Evolutionary conservation across 257 asterid genomes (phyloP).

Genomic region (Ehretia macrophylla): DNA sequence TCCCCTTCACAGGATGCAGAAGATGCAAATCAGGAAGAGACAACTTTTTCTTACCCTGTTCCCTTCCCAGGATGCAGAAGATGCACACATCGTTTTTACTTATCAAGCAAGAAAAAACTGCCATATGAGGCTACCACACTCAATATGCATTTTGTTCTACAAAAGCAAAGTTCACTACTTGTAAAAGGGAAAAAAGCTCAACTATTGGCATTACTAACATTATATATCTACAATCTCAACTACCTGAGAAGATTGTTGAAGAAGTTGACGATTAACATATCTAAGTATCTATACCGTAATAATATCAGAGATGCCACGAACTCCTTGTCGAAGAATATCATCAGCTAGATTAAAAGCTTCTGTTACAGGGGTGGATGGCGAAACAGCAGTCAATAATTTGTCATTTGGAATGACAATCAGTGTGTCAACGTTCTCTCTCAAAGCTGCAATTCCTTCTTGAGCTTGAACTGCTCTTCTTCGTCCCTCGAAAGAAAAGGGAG

Average conservation of each 20-base stretch:
- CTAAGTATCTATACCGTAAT: conserved; percentile 47
- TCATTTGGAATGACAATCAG: conserved; percentile 94
- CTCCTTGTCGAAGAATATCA: conserved; percentile 97
- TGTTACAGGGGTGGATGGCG: conserved; percentile 92
- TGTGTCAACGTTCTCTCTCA: conserved; percentile 93
- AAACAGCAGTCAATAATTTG: conserved; percentile 78
- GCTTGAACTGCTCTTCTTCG: conserved; percentile 94
- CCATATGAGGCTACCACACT: too few relatives aligned
- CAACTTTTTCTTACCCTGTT: too few relatives aligned
- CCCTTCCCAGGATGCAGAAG: too few relatives aligned
- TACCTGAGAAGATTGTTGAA: background rate
- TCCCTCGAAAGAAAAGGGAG: conserved; percentile 96
- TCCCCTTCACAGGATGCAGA: too few relatives aligned
- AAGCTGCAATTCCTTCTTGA: conserved; percentile 93
- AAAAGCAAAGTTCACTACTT: too few relatives aligned
- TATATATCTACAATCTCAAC: too few relatives aligned
- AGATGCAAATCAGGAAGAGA: too few relatives aligned
- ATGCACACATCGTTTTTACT: too few relatives aligned
- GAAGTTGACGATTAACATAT: background rate
- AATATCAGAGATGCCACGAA: conserved; percentile 95
- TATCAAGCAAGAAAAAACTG: too few relatives aligned
- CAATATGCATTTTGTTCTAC: too few relatives aligned
- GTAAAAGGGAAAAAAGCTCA: too few relatives aligned
- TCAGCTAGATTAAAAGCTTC: conserved; percentile 98
- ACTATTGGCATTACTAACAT: too few relatives aligned